Evolutionary conservation across 2,329 filamentous ascomycete genomes (phyloP), one percentile per base, ranked within the genome.

Genomic region (Hymenoscyphus scutula): DNA sequence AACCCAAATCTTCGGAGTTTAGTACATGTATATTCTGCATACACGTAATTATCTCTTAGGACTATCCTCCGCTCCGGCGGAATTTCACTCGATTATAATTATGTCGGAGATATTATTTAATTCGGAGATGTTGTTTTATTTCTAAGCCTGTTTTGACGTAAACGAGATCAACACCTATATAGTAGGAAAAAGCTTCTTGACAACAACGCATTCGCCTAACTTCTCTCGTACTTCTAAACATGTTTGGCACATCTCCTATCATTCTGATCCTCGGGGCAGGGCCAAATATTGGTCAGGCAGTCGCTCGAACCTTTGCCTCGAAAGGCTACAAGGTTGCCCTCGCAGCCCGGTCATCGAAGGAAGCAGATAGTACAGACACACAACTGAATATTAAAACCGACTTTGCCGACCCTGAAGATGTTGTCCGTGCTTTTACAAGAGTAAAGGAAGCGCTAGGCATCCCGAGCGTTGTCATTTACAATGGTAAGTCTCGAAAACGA

Each of bases 391-490:
- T 80, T 55, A 62, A 62, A 10, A 68, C 63, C 58, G 79, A 81
- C 64, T 70, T 80, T 4, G 66, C 74, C 1, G 67, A 77, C 11
- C 71, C 78, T 0, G 58, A 70, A 1, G 68, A 70, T n/a, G 71
- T 82, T 1, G 62, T 67, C 2, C 62, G 59, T 2, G 71, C 71
- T 2, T 82, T 82, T 68, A 61, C 69, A 1, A 74, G 74, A 60
- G 75, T 80, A 5, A 76, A 76, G 57, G 29, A 65, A 13, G 41
- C 51, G 30, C 59, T 58, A 34, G 73, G 76, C 19, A 59, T 71
- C n/a, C 78, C 79, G 6, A 76, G 74, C 60, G 78, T 81, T 1
- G 76, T 80, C 5, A 70, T 80, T 6, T 79, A 79, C 64, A 80
- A 79, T 66, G 72, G 73, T 74, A 70, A 54, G 30, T 51, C 45